Evolutionary conservation across 2,329 filamentous ascomycete genomes (phyloP), one percentile per base, ranked within the genome.

Genomic region (Pseudofabraea citricarpa): DNA sequence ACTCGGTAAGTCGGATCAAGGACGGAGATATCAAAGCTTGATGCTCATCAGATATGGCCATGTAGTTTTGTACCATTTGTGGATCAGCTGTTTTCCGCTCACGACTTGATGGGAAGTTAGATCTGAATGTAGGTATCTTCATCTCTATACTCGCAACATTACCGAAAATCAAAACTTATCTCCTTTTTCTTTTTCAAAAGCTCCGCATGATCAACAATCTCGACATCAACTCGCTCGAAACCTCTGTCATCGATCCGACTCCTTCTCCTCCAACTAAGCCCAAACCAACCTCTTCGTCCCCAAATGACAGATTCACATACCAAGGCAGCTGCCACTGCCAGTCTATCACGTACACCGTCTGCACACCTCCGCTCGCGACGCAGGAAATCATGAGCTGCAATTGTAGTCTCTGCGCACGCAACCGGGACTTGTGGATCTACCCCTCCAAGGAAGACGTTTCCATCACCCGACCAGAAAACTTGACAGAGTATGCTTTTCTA

Each of bases 1-100:
- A 8, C 24, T 21, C 5, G 24, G 26, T 31, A 22, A 42, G 27
- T 31, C 27, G 13, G 5, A 6, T 31, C 10, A 4, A 3, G 27
- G 6, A 3, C 13, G 16, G 6, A 5, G 6, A 31, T 31, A 6
- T n/a, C 13, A 5, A 31, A 10, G 16, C 5, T n/a, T n/a, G 26
- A 31, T 38, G 15, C 42, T 33, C 32, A 9, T 1, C 35, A 21
- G n/a, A n/a, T n/a, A n/a, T n/a, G n/a, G n/a, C n/a, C n/a, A n/a
- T n/a, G n/a, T 45, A 77, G 73, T 79, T 78, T 52, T 80, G 77
- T 50, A 53, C 68, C 5, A 66, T 52, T 3, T 80, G 77, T 50
- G 74, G 71, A 21, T 72, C 67, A 5, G 59, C 65, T 3, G 45
- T 77, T 31, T 31, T 12, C 13, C 2, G 2, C 16, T 15, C 13